These are phyloP conservation scores for Cyberlindnera amylophila DNA, from an alignment of 805 yeast species.

Conservation along the genomic window DNA sequence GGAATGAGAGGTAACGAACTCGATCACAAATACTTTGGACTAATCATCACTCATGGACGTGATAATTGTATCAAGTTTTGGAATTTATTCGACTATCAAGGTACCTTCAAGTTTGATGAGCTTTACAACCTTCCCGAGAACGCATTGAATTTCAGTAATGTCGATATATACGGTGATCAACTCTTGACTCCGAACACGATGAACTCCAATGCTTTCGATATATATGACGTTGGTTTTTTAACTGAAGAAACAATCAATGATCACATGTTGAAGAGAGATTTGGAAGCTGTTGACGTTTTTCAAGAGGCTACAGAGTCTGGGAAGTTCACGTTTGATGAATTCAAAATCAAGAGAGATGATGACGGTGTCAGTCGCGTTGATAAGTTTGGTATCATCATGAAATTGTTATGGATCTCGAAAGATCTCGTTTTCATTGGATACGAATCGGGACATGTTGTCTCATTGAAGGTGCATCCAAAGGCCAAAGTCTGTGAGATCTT, in stretches of 20 bases:
- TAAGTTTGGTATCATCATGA: constrained; percentile 69
- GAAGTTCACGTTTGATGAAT: constrained; percentile 16
- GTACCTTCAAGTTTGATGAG: constrained; percentile 3
- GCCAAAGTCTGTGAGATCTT: constrained; percentile 8
- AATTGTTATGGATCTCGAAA: constrained; percentile 36
- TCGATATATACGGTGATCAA: constrained; percentile 36
- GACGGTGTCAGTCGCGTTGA: constrained; percentile 17
- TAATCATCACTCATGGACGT: constrained; percentile 59
- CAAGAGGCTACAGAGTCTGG: constrained; percentile 14
- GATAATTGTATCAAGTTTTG: constrained; percentile 55
- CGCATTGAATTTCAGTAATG: constrained; percentile 66
- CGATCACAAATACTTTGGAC: constrained; percentile 34
- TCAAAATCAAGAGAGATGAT: constrained; percentile 12
- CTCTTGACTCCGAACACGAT: constrained; percentile 60
- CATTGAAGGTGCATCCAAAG: constrained; percentile 24
- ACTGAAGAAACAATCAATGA: constrained; percentile 15
- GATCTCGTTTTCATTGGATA: constrained; percentile 51
- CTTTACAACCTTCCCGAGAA: constrained; percentile 62
- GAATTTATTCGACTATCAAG: constrained; percentile 29
- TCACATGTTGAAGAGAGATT: constrained; percentile 19
- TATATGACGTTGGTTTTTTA: constrained; percentile 41
- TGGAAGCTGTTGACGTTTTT: constrained; percentile 24
- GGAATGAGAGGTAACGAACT: too few relatives aligned
- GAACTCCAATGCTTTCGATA: constrained; percentile 61
- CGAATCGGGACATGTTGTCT: constrained; percentile 64